Base-by-base conservation (phyloP, 2,329 filamentous ascomycete species). In the Neonectria neomacrospora region DNA sequence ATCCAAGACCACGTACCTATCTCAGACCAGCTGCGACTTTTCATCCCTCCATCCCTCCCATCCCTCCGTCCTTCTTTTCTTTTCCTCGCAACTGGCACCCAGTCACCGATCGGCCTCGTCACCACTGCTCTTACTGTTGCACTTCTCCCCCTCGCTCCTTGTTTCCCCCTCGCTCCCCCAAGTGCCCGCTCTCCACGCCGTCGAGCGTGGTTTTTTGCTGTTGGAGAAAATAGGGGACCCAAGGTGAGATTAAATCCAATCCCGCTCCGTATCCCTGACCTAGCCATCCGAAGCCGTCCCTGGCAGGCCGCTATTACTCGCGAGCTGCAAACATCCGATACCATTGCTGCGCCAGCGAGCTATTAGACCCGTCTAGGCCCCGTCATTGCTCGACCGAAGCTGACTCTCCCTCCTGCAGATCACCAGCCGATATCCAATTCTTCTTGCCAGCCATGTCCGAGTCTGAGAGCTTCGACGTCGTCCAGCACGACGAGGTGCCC, bases 381-480 rank as follows among this genome's bases (percentile, higher is more conserved):
- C 54, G 10, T 32, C 41, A 3, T 37, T 16, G 6, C 26, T 44
- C 45, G 50, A 51, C 42, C 42, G 22, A 45, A 41, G 57, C 61
- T 64, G 56, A 64, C 61, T 39, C 44, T 45, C 37, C 42, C n/a
- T 30, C 39, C 50, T 54, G 45, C 37, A 68, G 63, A 66, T 58
- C 50, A 66, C 50, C 59, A 55, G 30, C 61, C 54, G 39, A 71
- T 67, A 67, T 32, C 41, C 53, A 63, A 62, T 62, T 26, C 39
- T 30, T 32, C 22, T 32, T 55, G 50, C 53, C 28, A 69, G 77
- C 39, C 67, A 84, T 84, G 82, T 82, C 82, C 71, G 82, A 85
- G 69, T 75, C 77, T 66, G 82, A 83, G 69, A 80, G 78, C 68
- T 78, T 80, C 74, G 81, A 83, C 65, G 78, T 80, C 61, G 76